A percentile compares a stretch with the other conserved stretches of the same genome.
These are phyloP conservation scores for Plasmodium blacklocki DNA, from an alignment of 169 alveolate genomes.

Conservation along the genomic window DNA sequence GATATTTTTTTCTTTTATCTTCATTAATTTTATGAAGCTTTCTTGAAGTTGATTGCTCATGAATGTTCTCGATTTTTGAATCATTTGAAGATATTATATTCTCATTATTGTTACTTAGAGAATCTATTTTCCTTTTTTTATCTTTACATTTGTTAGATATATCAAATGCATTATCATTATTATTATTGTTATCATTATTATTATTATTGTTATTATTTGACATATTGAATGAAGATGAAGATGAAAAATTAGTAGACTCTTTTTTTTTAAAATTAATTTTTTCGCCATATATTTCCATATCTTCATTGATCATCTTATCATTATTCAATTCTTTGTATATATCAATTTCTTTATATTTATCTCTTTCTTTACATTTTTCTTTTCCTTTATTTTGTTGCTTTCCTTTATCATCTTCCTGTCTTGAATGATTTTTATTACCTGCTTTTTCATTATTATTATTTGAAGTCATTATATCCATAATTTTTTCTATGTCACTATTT, in stretches of 20 bases:
- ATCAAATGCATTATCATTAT: neutral
- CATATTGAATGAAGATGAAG: no score
- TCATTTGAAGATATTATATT: neutral
- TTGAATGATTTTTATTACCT: neutral
- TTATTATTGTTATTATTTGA: no score
- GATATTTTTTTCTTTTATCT: slow-evolving; percentile 69
- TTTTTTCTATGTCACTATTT: slow-evolving; percentile 44
- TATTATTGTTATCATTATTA: neutral
- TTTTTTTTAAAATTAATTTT: neutral
- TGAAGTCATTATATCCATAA: slow-evolving; percentile 64
- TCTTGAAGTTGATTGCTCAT: slow-evolving; percentile 12
- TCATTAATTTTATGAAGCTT: slow-evolving; percentile 4
- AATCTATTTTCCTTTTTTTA: slow-evolving; percentile 46
- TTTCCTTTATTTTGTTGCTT: neutral
- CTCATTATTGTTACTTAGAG: neutral
- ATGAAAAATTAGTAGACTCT: neutral
- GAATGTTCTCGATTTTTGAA: neutral
- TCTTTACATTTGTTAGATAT: slow-evolving; percentile 11
- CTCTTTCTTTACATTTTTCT: neutral
- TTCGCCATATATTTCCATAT: neutral
- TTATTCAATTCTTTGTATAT: no score
- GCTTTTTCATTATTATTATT: slow-evolving; percentile 16
- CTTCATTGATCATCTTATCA: no score
- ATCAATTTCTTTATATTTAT: neutral
- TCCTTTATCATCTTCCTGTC: neutral